These are phyloP conservation scores for Raphanus hybrid DNA, from an alignment of 441 rosid species.

Conservation along the genomic window DNA sequence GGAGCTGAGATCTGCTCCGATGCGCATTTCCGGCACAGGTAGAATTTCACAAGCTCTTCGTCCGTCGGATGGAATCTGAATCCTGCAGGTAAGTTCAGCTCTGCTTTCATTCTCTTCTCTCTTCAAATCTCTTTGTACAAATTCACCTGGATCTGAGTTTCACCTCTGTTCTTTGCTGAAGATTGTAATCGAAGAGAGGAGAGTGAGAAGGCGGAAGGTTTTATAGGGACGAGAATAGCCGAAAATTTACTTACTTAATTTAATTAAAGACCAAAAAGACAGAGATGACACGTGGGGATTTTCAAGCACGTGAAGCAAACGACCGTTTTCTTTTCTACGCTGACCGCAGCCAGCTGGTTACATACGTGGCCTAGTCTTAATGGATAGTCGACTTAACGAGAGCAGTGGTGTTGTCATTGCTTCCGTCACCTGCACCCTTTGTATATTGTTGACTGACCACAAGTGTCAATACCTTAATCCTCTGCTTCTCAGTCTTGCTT, in stretches of 20 bases:
- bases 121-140: neutral
- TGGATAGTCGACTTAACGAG: slow-evolving; percentile 20
- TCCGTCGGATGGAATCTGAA: slow-evolving; percentile 97
- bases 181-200: slow-evolving; percentile 36
- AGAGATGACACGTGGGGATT: slow-evolving; percentile 30
- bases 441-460: slow-evolving; percentile 38
- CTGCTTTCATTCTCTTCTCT: slow-evolving; percentile 49
- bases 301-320: slow-evolving; percentile 41
- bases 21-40: slow-evolving; percentile 71
- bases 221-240: slow-evolving; percentile 50
- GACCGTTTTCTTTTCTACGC: slow-evolving; percentile 42
- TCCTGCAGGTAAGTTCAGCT: slow-evolving; percentile 74
- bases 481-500: slow-evolving; percentile 33
- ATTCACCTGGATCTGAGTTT: too few species aligned
- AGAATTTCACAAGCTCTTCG: slow-evolving; percentile 89
- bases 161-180: slow-evolving; percentile 1
- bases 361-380: slow-evolving; percentile 17
- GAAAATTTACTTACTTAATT: slow-evolving; percentile 2
- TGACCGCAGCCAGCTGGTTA: slow-evolving; percentile 56
- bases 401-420: slow-evolving; percentile 55
- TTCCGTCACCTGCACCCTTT: slow-evolving; percentile 53
- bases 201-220: slow-evolving; percentile 31
- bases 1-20: slow-evolving; percentile 68
- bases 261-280: neutral
- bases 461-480: slow-evolving; percentile 17